These are phyloP conservation scores for Trametes meyenii DNA, from an alignment of 768 basidiomycete species.

Conservation along the genomic window DNA sequence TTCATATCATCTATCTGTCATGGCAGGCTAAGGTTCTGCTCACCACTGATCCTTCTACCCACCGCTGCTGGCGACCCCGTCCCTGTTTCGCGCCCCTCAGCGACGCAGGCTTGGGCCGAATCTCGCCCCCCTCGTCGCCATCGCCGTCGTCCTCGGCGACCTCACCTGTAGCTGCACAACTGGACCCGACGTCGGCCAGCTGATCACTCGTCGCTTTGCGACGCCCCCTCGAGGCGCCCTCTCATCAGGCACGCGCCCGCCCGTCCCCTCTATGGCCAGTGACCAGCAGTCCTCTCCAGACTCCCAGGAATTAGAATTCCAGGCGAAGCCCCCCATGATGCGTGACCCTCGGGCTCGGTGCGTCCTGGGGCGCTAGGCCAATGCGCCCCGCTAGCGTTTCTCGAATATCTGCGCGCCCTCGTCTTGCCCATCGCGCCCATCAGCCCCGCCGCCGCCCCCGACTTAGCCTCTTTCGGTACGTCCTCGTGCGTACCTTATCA, in stretches of 20 bases:
- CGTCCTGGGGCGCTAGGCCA: background rate
- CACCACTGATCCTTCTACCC: too few relatives aligned
- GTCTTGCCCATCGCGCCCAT: conserved; percentile 3
- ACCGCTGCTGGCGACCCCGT: too few relatives aligned
- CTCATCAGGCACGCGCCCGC: conserved; percentile 15
- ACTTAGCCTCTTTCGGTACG: background rate
- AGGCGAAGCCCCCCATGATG: background rate
- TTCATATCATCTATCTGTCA: too few relatives aligned
- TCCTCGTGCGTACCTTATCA: background rate
- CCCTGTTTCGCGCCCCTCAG: too few relatives aligned
- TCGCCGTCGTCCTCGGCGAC: background rate
- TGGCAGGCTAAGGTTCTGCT: too few relatives aligned
- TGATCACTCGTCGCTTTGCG: conserved; percentile 2
- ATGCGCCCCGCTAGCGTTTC: conserved; percentile 1
- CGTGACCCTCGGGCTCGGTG: background rate
- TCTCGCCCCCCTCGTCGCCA: too few relatives aligned
- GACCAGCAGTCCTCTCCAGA: background rate
- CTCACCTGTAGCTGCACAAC: background rate
- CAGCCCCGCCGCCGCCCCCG: background rate
- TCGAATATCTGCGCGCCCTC: background rate
- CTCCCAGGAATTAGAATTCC: too few relatives aligned
- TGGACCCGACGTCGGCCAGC: background rate
- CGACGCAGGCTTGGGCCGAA: too few relatives aligned
- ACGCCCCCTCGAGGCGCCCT: background rate
- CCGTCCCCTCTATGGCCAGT: background rate